Conservation (phyloP, 2,329 filamentous ascomycete genomes). For the Alternaria brassicae region DNA sequence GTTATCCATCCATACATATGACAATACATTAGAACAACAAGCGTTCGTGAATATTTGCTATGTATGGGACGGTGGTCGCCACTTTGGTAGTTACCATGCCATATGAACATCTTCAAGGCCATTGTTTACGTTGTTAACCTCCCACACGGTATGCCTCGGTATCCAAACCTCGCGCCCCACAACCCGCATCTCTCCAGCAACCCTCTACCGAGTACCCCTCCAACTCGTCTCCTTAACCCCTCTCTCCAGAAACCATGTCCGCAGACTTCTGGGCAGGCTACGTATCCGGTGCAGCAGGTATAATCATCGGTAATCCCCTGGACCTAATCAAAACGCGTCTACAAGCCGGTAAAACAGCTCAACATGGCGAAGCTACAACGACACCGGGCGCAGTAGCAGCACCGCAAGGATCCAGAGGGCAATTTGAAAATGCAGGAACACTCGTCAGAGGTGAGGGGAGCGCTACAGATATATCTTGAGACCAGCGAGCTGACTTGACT, state of each 20-base stretch:
- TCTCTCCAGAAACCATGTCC: constrained; percentile 64
- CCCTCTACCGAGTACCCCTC: constrained; percentile 20
- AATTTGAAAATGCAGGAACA: constrained; percentile 49
- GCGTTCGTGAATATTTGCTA: not conserved
- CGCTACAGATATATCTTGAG: not conserved
- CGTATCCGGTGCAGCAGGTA: constrained; percentile 82
- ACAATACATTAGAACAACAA: not conserved
- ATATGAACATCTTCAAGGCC: not conserved
- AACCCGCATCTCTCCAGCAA: constrained; percentile 5
- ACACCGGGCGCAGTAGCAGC: constrained; percentile 11
- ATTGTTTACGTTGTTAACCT: not conserved
- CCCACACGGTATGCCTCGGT: not conserved
- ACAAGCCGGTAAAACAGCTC: constrained; percentile 65
- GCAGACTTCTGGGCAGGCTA: constrained; percentile 96
- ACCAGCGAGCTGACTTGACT: constrained; percentile 11
- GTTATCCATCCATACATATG: not conserved
- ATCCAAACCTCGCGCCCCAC: constrained; percentile 26
- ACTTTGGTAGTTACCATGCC: not conserved
- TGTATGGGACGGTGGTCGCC: not conserved
- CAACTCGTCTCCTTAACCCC: constrained; percentile 2
- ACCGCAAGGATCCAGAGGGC: constrained; percentile 33
- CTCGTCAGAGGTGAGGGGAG: constrained; percentile 46
- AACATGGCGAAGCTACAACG: constrained; percentile 18
- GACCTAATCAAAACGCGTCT: constrained; percentile 81
- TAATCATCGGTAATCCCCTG: constrained; percentile 87